Conservation (phyloP, 1,284 basidiomycete genomes). For the Cystobasidium slooffiae region DNA sequence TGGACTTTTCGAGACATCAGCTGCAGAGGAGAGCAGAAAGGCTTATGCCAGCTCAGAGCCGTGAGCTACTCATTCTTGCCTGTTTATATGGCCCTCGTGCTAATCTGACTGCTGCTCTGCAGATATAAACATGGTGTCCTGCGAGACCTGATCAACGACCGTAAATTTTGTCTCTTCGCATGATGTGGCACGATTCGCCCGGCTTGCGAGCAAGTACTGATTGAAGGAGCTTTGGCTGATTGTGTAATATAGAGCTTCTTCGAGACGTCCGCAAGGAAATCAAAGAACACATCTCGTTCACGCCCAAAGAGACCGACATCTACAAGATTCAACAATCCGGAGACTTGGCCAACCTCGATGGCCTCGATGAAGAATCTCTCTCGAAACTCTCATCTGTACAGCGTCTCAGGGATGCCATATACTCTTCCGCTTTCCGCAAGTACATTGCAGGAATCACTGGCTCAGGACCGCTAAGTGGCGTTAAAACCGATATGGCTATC, state of each 20-base stretch:
- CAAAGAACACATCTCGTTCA: conserved; percentile 82
- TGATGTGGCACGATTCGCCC: neutral
- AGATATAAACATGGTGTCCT: conserved; percentile 80
- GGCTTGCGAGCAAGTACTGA: neutral
- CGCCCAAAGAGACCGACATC: conserved; percentile 98
- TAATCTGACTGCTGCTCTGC: conserved; percentile 3
- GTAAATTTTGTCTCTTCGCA: conserved; percentile 69
- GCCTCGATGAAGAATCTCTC: conserved; percentile 75
- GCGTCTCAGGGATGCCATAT: conserved; percentile 85
- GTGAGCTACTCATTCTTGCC: neutral
- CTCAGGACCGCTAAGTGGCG: conserved; percentile 86
- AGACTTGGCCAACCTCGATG: conserved; percentile 90
- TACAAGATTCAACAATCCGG: conserved; percentile 99
- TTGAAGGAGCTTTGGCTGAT: conserved; percentile 8
- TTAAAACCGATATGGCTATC: conserved; percentile 94
- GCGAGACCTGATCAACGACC: conserved; percentile 68
- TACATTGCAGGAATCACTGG: conserved; percentile 89
- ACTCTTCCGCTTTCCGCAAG: conserved; percentile 79
- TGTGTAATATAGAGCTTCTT: conserved; percentile 45
- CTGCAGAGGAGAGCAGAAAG: conserved; percentile 17
- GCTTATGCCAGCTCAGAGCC: conserved; percentile 25
- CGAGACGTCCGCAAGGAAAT: conserved; percentile 58
- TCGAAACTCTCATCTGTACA: conserved; percentile 77
- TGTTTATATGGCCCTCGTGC: neutral
- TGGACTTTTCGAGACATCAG: conserved; percentile 18